Evolutionary conservation across 208 protist species (phyloP).

Genomic region (Trypanosoma avium): DNA sequence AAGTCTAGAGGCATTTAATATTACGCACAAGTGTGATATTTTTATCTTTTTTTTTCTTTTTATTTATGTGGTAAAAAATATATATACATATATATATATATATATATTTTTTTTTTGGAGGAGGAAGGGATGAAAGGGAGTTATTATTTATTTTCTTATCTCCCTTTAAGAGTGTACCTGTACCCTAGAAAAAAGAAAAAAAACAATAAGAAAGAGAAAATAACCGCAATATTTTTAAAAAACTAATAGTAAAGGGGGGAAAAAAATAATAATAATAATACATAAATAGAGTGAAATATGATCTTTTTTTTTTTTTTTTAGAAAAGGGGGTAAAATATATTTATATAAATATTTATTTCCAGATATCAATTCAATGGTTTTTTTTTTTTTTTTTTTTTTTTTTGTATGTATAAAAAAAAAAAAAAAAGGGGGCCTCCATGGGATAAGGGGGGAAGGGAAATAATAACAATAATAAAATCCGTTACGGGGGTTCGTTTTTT

Average conservation of each 20-base stretch:
- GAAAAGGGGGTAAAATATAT: slow-evolving; percentile 16
- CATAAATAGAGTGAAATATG: slow-evolving; percentile 3
- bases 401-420: background rate
- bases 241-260: slow-evolving; percentile 12
- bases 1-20: slow-evolving; percentile 71
- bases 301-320: no score
- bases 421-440: background rate
- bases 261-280: slow-evolving; percentile 17
- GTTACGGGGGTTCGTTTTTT: background rate
- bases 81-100: no score
- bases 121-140: no score
- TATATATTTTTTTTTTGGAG: no score
- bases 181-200: background rate
- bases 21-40: background rate
- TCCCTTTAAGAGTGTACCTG: background rate
- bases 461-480: background rate
- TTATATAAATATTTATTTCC: slow-evolving; percentile 10
- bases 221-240: background rate
- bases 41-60: slow-evolving; percentile 7
- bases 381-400: no score
- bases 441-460: background rate
- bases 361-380: no score
- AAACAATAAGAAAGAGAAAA: background rate
- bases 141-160: no score
- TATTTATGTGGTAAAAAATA: no score